phyloP scores from a whole-genome alignment of 768 basidiomycete genomes.

The Auricularia sp. region DNA sequence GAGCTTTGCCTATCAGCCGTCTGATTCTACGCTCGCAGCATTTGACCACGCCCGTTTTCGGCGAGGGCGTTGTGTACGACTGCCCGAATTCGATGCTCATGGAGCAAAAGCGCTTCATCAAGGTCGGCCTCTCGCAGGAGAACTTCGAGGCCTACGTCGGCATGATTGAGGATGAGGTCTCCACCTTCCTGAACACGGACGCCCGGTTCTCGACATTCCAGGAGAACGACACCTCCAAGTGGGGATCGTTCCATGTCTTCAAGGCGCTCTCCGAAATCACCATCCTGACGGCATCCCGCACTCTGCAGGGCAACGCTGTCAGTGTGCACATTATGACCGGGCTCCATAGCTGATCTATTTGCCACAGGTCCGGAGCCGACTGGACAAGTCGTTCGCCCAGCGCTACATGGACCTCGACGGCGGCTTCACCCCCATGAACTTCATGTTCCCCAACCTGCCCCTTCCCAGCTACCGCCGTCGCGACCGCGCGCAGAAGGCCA shows the following conservation, averaged over 20 bases:
- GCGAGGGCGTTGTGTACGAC: conserved; percentile 96
- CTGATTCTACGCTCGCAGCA: conserved; percentile 38
- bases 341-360: too few relatives aligned
- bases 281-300: conserved; percentile 87
- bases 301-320: conserved; percentile 85
- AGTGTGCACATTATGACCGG: too few relatives aligned
- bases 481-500: conserved; percentile 83
- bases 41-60: conserved; percentile 89
- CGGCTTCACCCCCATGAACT: conserved; percentile 93
- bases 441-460: conserved; percentile 89
- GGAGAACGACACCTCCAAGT: conserved; percentile 56
- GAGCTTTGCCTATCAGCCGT: not conserved
- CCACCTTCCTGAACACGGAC: conserved; percentile 61
- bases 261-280: conserved; percentile 77
- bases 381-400: conserved; percentile 80
- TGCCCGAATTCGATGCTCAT: conserved; percentile 93
- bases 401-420: conserved; percentile 85
- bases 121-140: conserved; percentile 86
- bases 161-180: conserved; percentile 69
- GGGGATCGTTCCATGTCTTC: conserved; percentile 69
- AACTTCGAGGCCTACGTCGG: conserved; percentile 76
- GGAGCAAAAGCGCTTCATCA: conserved; percentile 99
- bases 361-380: conserved; percentile 43
- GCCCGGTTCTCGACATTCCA: conserved; percentile 51
- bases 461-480: conserved; percentile 81